Percentiles rank a stretch among this genome's conserved stretches.
Evolutionary conservation across 2,329 filamentous ascomycete species (phyloP).

Genomic region (Monilinia polystroma): DNA sequence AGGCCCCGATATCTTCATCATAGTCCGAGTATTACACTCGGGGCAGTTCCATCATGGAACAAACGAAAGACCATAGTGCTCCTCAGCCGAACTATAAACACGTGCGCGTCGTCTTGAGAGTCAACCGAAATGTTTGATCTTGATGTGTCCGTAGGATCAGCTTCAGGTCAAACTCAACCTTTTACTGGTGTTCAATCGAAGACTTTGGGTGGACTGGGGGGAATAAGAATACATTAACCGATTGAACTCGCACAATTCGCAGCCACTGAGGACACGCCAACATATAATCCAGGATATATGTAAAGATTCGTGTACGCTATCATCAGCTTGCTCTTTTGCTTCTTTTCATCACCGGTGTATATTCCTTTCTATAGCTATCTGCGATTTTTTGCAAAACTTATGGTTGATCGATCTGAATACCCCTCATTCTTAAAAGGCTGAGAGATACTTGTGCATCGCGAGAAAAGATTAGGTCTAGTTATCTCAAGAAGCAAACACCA

Average conservation of each 20-base stretch:
- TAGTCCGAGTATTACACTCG: neutral
- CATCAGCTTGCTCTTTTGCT: conserved; percentile 1
- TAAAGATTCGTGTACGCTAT: neutral
- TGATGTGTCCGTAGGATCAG: neutral
- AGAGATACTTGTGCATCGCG: conserved; percentile 2
- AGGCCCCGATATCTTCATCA: neutral
- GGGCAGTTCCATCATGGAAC: neutral
- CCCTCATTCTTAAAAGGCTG: neutral
- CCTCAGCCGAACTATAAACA: neutral
- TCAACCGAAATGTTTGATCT: neutral
- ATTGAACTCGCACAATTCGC: neutral
- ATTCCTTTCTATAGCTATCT: too few species aligned
- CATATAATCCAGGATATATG: neutral
- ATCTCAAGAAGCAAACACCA: conserved; percentile 4
- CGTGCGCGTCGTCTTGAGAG: neutral
- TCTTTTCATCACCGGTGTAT: neutral
- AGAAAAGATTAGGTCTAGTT: neutral
- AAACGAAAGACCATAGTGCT: neutral
- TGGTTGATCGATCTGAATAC: neutral
- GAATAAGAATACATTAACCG: neutral
- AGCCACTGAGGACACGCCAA: neutral
- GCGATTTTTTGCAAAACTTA: neutral
- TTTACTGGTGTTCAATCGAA: neutral
- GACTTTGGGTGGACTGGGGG: neutral
- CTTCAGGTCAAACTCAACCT: neutral